Conservation (phyloP, 768 basidiomycete species). For the Collybia sordida region DNA sequence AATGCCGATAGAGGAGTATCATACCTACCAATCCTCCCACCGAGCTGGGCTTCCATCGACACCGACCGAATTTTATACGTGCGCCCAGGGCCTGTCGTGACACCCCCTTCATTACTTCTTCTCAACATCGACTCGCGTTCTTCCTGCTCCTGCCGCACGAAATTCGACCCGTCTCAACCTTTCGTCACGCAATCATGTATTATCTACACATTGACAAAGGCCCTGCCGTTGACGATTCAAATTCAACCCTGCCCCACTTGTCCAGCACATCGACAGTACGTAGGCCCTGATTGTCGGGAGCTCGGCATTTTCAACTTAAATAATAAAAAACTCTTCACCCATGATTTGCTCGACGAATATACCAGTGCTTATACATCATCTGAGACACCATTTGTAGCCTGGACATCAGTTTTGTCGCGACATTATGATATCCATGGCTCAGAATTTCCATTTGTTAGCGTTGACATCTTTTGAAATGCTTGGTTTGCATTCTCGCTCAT, state of each 20-base stretch:
- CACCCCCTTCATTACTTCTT: background rate
- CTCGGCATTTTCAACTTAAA: slow-evolving; percentile 28
- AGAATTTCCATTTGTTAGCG: slow-evolving; percentile 7
- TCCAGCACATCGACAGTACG: slow-evolving; percentile 3
- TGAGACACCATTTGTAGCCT: slow-evolving; percentile 22
- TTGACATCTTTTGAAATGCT: slow-evolving; percentile 5
- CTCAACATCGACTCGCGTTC: background rate
- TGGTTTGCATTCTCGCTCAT: slow-evolving; percentile 14
- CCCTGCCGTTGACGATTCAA: slow-evolving; percentile 6
- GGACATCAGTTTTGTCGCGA: slow-evolving; percentile 12
- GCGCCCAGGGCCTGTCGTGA: background rate
- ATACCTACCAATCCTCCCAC: background rate
- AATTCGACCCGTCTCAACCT: background rate
- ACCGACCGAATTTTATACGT: background rate
- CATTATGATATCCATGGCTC: slow-evolving; percentile 13
- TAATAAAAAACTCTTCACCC: slow-evolving; percentile 19
- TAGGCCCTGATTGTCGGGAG: slow-evolving; percentile 22
- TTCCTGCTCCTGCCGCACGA: background rate
- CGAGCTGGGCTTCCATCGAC: background rate
- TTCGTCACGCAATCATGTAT: background rate
- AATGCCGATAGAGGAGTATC: too few relatives aligned
- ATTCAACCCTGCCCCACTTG: slow-evolving; percentile 18
- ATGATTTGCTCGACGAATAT: slow-evolving; percentile 26
- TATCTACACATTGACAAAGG: slow-evolving; percentile 7
- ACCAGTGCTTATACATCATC: slow-evolving; percentile 22